Evolutionary conservation across 352 stramenopile genomes (phyloP).

Genomic region (Globisporangium cederbergense): DNA sequence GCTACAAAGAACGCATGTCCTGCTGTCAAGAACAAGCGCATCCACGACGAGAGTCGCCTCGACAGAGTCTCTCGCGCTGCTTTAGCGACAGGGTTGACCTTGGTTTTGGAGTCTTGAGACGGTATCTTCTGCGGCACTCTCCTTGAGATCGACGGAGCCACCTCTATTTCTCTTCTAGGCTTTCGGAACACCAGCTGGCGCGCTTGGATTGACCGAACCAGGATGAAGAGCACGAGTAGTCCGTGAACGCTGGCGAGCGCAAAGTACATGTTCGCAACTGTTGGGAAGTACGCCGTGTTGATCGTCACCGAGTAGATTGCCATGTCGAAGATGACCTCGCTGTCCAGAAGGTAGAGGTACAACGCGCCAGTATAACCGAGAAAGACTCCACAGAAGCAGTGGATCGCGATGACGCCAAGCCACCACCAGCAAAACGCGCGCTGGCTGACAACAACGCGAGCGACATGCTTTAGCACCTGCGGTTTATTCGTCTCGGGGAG

Average conservation of each 20-base stretch:
- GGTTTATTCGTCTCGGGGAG: background rate
- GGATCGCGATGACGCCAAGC: conserved; percentile 7
- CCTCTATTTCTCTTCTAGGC: background rate
- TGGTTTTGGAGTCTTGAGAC: background rate
- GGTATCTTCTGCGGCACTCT: background rate
- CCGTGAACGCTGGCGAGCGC: conserved; percentile 7
- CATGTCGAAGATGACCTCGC: conserved; percentile 12
- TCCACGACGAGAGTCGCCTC: background rate
- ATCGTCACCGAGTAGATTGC: conserved; percentile 10
- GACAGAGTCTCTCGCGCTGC: background rate
- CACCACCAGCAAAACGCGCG: conserved; percentile 7
- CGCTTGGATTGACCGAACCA: conserved; percentile 10
- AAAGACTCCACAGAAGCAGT: conserved; percentile 2
- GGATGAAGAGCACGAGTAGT: conserved; percentile 5
- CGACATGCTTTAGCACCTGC: background rate
- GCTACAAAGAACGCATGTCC: background rate
- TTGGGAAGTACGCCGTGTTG: conserved; percentile 1
- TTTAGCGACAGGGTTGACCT: background rate
- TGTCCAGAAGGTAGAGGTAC: conserved; percentile 10
- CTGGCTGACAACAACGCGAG: conserved; percentile 11
- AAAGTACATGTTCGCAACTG: conserved; percentile 14
- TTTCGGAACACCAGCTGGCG: conserved; percentile 11
- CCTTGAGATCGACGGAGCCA: background rate
- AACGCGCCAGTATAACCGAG: conserved; percentile 3
- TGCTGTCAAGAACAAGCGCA: background rate